Evolutionary conservation across 345 rosid genomes (phyloP).

Genomic region (Dipteronia sinensis): DNA sequence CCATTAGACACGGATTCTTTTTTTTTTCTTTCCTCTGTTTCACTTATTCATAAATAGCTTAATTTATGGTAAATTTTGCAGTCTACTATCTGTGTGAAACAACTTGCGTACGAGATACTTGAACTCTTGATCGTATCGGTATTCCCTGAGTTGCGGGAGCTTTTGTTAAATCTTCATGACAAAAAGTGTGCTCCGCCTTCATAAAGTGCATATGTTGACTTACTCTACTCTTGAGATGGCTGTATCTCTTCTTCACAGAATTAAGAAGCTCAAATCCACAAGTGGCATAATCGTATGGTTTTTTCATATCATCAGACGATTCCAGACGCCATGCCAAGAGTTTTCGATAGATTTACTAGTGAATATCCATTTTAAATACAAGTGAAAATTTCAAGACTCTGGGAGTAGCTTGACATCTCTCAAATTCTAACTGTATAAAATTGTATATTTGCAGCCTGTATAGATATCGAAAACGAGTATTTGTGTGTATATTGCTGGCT

Average conservation of each 20-base stretch:
- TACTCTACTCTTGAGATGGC: not conserved
- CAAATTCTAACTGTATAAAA: slow-evolving; percentile 34
- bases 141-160: slow-evolving; percentile 86
- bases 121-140: slow-evolving; percentile 72
- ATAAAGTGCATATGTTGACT: slow-evolving; percentile 5
- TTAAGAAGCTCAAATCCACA: slow-evolving; percentile 1
- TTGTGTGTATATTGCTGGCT: not conserved
- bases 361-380: not conserved
- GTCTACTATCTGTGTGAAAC: slow-evolving; percentile 92
- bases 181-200: slow-evolving; percentile 34
- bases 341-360: slow-evolving; percentile 5
- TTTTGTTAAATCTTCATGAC: slow-evolving; percentile 63
- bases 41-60: not conserved
- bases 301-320: not conserved
- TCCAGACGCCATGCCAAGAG: not conserved
- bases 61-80: slow-evolving; percentile 32
- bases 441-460: slow-evolving; percentile 28
- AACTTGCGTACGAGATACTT: slow-evolving; percentile 73
- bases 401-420: slow-evolving; percentile 14
- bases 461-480: slow-evolving; percentile 20
- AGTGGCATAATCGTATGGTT: not conserved
- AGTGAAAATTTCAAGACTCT: not conserved
- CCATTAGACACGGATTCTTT: not conserved
- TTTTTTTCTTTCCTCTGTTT: not conserved
- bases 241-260: not conserved